Evolutionary conservation across 306 rosid species (phyloP), one percentile per base, ranked within the genome.

Genomic region (Cicer arietinum): DNA sequence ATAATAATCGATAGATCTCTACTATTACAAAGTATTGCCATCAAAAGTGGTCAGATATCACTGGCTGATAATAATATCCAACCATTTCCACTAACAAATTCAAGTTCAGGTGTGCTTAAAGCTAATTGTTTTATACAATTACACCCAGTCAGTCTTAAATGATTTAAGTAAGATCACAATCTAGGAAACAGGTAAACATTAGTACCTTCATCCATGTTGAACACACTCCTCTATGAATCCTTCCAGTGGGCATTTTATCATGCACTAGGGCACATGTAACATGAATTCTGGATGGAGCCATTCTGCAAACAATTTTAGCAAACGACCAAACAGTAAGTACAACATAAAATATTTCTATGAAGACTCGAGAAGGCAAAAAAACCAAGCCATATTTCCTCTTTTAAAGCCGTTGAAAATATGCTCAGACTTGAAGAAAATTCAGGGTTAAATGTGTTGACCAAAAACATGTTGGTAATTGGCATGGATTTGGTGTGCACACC

Each of bases 121-220:
- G 66, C 53, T 57, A 46, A 79, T 40, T 54, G 73, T 74, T 67
- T 58, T 16, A 22, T 46, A 62, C 12, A 14, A 57, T 51, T 64
- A 73, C 41, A 30, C 65, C 44, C 53, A 16, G 43, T 45, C 18
- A n/a, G 73, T 51, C 66, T 40, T n/a, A 39, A 62, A 51, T 10
- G 39, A 65, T 61, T 69, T 39, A 62, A 75, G 61, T 14, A 30
- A 30, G 41, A 69, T 41, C 60, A 40, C n/a, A 63, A 81, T 44
- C 13, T 20, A 52, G 37, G 75, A 69, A 80, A 75, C 35, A 41
- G 5, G 75, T 20, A 59, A 75, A 68, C 14, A 52, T 16, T 59
- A 71, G 53, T 87, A 95, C 99, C 99, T 89, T 92, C 91, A 95
- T 95, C 99, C 99, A 95, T 17, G 99, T 95, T 35, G 99, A 95